Conservation (phyloP, 306 rosid genomes). For the Sicyos baderoa region DNA sequence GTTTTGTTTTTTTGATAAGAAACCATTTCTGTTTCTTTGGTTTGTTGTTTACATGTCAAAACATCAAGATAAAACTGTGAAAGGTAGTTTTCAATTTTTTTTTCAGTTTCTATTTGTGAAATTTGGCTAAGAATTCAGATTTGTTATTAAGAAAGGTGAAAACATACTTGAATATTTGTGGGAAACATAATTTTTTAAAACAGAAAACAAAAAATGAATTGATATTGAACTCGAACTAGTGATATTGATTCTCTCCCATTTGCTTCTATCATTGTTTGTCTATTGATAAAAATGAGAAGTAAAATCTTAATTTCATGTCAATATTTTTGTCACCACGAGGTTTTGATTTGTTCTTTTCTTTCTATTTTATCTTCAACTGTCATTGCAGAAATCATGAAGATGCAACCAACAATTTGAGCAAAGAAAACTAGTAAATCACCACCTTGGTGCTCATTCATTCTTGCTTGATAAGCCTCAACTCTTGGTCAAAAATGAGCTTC, state of each 20-base stretch:
- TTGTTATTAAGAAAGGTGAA: not conserved
- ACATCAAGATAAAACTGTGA: no score
- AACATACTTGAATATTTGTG: not conserved
- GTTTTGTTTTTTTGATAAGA: no score
- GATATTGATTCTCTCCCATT: not conserved
- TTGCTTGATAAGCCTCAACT: not conserved
- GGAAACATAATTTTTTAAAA: not conserved
- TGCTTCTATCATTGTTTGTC: not conserved
- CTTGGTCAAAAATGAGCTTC: conserved; percentile 40
- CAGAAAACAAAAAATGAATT: not conserved
- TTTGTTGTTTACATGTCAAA: not conserved
- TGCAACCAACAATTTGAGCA: not conserved
- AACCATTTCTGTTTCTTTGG: not conserved
- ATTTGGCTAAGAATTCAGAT: no score
- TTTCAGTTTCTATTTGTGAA: not conserved
- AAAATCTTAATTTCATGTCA: not conserved
- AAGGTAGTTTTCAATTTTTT: not conserved
- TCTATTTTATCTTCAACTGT: not conserved
- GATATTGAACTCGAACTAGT: not conserved
- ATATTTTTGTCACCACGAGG: not conserved
- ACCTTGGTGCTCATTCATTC: not conserved
- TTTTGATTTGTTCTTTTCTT: conserved; percentile 9
- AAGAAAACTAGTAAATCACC: not conserved
- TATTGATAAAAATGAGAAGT: not conserved
- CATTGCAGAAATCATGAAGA: conserved; percentile 5